Percentiles rank a stretch among this genome's conserved stretches.
phyloP scores from a whole-genome alignment of 495 filamentous ascomycete genomes.

The Aspergillus bridgeri region DNA sequence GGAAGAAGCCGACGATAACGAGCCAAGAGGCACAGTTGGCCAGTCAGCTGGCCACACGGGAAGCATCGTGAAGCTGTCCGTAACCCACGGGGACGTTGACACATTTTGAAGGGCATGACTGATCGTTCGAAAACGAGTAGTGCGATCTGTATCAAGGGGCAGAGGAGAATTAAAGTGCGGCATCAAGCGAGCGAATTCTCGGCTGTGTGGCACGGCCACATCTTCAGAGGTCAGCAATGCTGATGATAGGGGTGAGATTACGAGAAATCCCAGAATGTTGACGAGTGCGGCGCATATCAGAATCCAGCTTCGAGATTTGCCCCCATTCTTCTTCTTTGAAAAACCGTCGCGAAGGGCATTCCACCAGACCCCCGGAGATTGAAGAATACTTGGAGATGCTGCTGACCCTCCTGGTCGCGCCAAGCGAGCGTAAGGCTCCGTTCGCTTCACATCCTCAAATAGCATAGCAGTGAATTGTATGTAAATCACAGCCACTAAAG shows the following conservation, averaged over 20 bases:
- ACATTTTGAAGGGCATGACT: constrained; percentile 32
- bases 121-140: constrained; percentile 31
- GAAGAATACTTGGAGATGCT: constrained; percentile 22
- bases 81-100: constrained; percentile 40
- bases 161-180: constrained; percentile 12
- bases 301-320: constrained; percentile 21
- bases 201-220: constrained; percentile 16
- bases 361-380: constrained; percentile 27
- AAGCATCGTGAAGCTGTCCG: constrained; percentile 31
- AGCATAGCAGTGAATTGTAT: constrained; percentile 25
- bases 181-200: constrained; percentile 18
- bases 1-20: constrained; percentile 15
- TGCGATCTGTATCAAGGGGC: constrained; percentile 15
- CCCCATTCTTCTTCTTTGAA: constrained; percentile 18
- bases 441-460: constrained; percentile 31
- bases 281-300: constrained; percentile 25
- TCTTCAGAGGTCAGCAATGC: constrained; percentile 26
- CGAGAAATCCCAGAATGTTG: constrained; percentile 32
- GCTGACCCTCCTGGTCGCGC: constrained; percentile 24
- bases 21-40: constrained; percentile 16
- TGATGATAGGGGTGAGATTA: constrained; percentile 34
- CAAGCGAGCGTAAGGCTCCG: constrained; percentile 32
- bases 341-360: constrained; percentile 22
- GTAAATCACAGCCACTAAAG: constrained; percentile 31
- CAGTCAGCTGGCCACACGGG: constrained; percentile 35